Percentiles rank a stretch among this genome's conserved stretches.
These are phyloP conservation scores for Acacia acuminata DNA, from an alignment of 306 rosid species.

Conservation along the genomic window DNA sequence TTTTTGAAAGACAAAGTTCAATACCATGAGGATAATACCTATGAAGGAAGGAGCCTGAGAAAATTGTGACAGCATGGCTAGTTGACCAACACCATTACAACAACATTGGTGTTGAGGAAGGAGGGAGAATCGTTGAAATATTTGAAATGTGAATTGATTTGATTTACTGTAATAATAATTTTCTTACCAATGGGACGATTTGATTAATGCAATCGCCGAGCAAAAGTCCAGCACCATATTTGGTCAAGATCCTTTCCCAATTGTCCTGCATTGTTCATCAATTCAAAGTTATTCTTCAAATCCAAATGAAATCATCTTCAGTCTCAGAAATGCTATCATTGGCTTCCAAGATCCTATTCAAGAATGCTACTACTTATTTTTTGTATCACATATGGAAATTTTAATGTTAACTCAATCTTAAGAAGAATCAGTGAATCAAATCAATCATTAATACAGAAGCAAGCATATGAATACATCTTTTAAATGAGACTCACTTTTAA, in stretches of 20 bases:
- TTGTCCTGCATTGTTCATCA: conserved; percentile 59
- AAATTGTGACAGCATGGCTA: background rate
- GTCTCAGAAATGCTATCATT: background rate
- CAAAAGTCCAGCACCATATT: conserved; percentile 53
- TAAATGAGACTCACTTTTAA: background rate
- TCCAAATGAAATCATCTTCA: background rate
- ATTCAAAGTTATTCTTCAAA: background rate
- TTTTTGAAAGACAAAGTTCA: no score
- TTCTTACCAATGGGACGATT: conserved; percentile 54
- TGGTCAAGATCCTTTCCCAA: conserved; percentile 60
- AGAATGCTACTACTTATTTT: no score
- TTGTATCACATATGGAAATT: no score
- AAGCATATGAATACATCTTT: no score
- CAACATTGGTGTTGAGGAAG: background rate
- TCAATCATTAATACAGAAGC: no score
- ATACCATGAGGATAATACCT: no score
- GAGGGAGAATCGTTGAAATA: background rate
- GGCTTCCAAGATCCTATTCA: background rate
- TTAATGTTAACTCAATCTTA: no score
- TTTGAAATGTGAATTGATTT: background rate
- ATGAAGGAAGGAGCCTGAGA: background rate
- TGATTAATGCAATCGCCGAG: conserved; percentile 45
- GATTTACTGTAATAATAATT: background rate
- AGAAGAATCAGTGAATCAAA: no score
- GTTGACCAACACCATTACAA: background rate